A percentile compares a stretch with the other conserved stretches of the same genome.
phyloP scores from a whole-genome alignment of 192 early-diverging fungal species.

The Thamnidium elegans region DNA sequence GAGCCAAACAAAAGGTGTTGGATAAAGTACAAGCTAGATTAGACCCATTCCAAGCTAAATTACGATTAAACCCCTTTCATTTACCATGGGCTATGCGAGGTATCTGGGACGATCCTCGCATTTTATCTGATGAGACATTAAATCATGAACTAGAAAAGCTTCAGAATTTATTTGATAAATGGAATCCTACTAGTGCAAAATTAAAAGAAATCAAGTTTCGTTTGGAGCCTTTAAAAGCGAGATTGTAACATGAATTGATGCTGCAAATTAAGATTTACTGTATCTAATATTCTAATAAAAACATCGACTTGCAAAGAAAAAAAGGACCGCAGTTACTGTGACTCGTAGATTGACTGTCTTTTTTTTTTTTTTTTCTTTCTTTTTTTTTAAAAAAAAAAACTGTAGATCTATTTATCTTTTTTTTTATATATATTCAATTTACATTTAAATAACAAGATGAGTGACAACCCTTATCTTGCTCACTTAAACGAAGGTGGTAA shows the following conservation, averaged over 20 bases:
- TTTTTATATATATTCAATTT: too few species aligned
- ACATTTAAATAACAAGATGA: background rate
- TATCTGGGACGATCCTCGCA: constrained; percentile 68
- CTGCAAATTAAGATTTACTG: too few species aligned
- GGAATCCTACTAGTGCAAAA: constrained; percentile 70
- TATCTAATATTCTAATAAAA: too few species aligned
- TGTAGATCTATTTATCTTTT: too few species aligned
- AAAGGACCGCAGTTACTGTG: too few species aligned
- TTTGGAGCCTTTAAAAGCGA: constrained; percentile 80
- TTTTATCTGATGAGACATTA: constrained; percentile 51
- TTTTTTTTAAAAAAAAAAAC: too few species aligned
- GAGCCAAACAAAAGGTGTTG: background rate
- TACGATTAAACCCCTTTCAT: constrained; percentile 84
- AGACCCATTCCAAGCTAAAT: constrained; percentile 60
- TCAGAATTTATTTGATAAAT: constrained; percentile 67
- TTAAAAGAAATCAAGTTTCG: constrained; percentile 87
- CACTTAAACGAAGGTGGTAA: constrained; percentile 34
- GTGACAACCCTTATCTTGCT: constrained; percentile 57
- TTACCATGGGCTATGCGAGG: constrained; percentile 92
- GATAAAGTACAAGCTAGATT: constrained; percentile 26
- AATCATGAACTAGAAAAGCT: constrained; percentile 66
- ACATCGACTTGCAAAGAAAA: too few species aligned
- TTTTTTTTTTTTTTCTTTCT: too few species aligned
- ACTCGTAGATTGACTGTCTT: too few species aligned
- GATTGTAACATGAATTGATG: constrained; percentile 46